A percentile compares a stretch with the other conserved stretches of the same genome.
phyloP scores from a whole-genome alignment of 805 yeast species.

The Nakazawaea populi region DNA sequence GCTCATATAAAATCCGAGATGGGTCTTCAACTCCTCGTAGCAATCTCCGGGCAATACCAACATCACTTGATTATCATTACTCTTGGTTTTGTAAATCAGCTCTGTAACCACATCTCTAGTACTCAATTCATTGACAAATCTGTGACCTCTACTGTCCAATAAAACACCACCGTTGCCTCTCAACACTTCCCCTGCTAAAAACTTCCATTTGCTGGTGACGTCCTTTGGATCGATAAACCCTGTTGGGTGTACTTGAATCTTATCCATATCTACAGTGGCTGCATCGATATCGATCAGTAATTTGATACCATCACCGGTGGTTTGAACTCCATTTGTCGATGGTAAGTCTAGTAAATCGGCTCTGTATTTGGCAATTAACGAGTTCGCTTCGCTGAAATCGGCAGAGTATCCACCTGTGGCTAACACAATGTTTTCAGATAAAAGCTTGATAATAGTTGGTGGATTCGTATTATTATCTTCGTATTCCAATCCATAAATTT shows the following conservation, averaged over 20 bases:
- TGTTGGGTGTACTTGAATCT: slow-evolving; percentile 58
- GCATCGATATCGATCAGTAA: slow-evolving; percentile 43
- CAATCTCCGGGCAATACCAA: slow-evolving; percentile 37
- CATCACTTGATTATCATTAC: slow-evolving; percentile 24
- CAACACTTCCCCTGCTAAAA: slow-evolving; percentile 54
- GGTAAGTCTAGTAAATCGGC: slow-evolving; percentile 43
- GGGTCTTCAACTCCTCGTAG: slow-evolving; percentile 38
- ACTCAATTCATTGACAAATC: slow-evolving; percentile 49
- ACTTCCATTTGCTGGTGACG: slow-evolving; percentile 38
- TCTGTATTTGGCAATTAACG: slow-evolving; percentile 32
- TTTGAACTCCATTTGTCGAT: slow-evolving; percentile 50
- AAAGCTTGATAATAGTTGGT: slow-evolving; percentile 12
- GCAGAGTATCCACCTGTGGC: slow-evolving; percentile 59
- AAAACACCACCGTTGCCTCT: slow-evolving; percentile 57
- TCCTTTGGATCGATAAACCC: slow-evolving; percentile 46
- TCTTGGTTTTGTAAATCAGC: slow-evolving; percentile 25
- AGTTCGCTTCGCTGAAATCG: slow-evolving; percentile 29
- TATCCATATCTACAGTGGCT: slow-evolving; percentile 48
- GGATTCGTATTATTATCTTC: slow-evolving; percentile 20
- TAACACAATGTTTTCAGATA: slow-evolving; percentile 33
- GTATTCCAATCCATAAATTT: slow-evolving; percentile 38
- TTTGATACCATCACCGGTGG: slow-evolving; percentile 55
- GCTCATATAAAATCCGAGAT: slow-evolving; percentile 45
- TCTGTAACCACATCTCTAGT: slow-evolving; percentile 50
- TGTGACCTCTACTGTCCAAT: slow-evolving; percentile 35